phyloP scores from a whole-genome alignment of 768 basidiomycete genomes.

The Kwoniella newhampshirensis region DNA sequence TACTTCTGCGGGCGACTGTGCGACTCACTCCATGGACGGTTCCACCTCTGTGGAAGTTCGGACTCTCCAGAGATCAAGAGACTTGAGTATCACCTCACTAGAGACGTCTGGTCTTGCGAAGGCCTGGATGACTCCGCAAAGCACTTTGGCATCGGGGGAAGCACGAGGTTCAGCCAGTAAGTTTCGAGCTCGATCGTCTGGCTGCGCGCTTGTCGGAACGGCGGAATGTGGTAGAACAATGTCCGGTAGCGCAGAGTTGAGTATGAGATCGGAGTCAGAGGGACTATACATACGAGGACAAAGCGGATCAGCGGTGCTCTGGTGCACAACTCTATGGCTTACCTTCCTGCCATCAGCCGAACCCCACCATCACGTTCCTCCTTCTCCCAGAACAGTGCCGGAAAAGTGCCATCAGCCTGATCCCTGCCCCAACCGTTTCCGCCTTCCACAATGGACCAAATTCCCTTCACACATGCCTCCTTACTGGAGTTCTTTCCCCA shows the following conservation, averaged over 20 bases:
- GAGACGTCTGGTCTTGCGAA: constrained; percentile 69
- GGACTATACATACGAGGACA: background rate
- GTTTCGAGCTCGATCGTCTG: constrained; percentile 55
- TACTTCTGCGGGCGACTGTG: constrained; percentile 36
- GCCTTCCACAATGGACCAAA: constrained; percentile 63
- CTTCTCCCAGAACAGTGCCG: constrained; percentile 57
- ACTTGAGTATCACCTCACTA: constrained; percentile 69
- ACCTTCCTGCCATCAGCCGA: constrained; percentile 54
- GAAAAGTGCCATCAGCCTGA: constrained; percentile 58
- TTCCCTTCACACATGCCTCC: constrained; percentile 59
- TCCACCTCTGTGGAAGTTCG: constrained; percentile 50
- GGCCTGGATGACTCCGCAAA: constrained; percentile 62
- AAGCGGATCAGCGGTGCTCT: too few relatives aligned
- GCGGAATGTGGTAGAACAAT: constrained; percentile 55
- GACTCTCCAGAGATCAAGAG: constrained; percentile 69
- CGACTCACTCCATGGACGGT: constrained; percentile 49
- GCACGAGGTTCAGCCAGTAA: constrained; percentile 64
- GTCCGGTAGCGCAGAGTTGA: background rate
- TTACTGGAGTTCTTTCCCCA: constrained; percentile 71
- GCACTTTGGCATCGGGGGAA: constrained; percentile 72
- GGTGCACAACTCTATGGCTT: too few relatives aligned
- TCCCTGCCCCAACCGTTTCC: constrained; percentile 49
- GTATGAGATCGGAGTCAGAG: too few relatives aligned
- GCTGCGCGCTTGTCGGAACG: constrained; percentile 55
- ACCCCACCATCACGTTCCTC: constrained; percentile 56